Evolutionary conservation across 441 rosid genomes (phyloP).

Genomic region (Adansonia gregorii): DNA sequence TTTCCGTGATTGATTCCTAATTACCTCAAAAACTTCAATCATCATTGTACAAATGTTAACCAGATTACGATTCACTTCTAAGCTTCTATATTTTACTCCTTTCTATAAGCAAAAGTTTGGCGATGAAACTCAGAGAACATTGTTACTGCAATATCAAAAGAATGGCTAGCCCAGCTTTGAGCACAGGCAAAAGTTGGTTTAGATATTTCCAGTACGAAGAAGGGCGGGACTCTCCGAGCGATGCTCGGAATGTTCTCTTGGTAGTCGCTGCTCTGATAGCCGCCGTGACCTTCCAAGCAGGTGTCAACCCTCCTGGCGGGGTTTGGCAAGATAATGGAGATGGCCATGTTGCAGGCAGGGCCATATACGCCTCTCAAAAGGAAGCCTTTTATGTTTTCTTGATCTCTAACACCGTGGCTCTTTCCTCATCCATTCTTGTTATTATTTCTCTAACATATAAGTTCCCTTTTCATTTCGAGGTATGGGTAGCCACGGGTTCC

Average conservation of each 20-base stretch:
- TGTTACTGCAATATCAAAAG: background rate
- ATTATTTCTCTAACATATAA: slow-evolving; percentile 32
- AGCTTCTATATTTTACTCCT: background rate
- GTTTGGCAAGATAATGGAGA: background rate
- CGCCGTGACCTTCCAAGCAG: slow-evolving; percentile 30
- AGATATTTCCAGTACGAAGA: slow-evolving; percentile 27
- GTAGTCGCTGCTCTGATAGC: slow-evolving; percentile 24
- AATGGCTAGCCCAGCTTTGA: slow-evolving; percentile 6
- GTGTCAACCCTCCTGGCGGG: slow-evolving; percentile 32
- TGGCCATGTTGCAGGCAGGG: slow-evolving; percentile 3
- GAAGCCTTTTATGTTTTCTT: background rate
- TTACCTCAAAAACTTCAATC: background rate
- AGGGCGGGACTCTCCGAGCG: slow-evolving; percentile 27
- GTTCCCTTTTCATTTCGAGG: slow-evolving; percentile 36
- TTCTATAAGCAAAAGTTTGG: background rate
- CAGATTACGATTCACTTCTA: too few species aligned
- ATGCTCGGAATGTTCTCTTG: slow-evolving; percentile 36
- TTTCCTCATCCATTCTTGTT: slow-evolving; percentile 36
- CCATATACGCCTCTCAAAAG: slow-evolving; percentile 10
- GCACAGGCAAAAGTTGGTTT: slow-evolving; percentile 27
- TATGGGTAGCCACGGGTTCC: slow-evolving; percentile 27
- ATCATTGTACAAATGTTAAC: background rate
- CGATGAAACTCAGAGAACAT: background rate
- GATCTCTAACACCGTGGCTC: slow-evolving; percentile 31
- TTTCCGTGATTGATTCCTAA: background rate